phyloP scores from a whole-genome alignment of 768 basidiomycete species.

The Hypholoma sublateritium region DNA sequence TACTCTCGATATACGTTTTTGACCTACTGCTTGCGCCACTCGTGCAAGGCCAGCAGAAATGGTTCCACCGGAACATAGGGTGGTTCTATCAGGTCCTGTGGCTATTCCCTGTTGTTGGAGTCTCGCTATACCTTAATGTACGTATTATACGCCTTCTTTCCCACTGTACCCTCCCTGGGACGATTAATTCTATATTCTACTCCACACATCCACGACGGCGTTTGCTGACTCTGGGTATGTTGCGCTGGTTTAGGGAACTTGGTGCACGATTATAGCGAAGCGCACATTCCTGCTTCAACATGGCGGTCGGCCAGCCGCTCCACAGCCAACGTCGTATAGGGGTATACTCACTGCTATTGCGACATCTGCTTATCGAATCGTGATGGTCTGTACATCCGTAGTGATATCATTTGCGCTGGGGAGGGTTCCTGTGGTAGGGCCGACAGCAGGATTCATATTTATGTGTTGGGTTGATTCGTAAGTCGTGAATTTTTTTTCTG shows the following conservation, averaged over 20 bases:
- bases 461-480: slow-evolving; percentile 87
- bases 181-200: too few species aligned
- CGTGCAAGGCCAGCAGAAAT: slow-evolving; percentile 58
- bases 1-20: slow-evolving; percentile 75
- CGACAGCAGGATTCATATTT: slow-evolving; percentile 62
- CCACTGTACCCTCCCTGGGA: too few species aligned
- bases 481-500: slow-evolving; percentile 34
- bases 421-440: slow-evolving; percentile 66
- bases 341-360: slow-evolving; percentile 75
- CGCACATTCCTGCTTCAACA: slow-evolving; percentile 72
- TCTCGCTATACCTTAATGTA: slow-evolving; percentile 83
- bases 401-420: slow-evolving; percentile 63
- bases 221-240: background rate
- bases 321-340: slow-evolving; percentile 59
- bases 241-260: slow-evolving; percentile 54
- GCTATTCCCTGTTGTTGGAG: slow-evolving; percentile 74
- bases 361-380: slow-evolving; percentile 76
- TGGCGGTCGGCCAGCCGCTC: slow-evolving; percentile 54
- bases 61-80: slow-evolving; percentile 71
- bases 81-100: slow-evolving; percentile 79
- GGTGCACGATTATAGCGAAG: slow-evolving; percentile 76
- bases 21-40: slow-evolving; percentile 71
- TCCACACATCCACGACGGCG: too few species aligned
- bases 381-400: slow-evolving; percentile 81
- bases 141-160: slow-evolving; percentile 18